Evolutionary conservation across 2,329 filamentous ascomycete species (phyloP), one percentile per base, ranked within the genome.

Genomic region (Capronia americana): DNA sequence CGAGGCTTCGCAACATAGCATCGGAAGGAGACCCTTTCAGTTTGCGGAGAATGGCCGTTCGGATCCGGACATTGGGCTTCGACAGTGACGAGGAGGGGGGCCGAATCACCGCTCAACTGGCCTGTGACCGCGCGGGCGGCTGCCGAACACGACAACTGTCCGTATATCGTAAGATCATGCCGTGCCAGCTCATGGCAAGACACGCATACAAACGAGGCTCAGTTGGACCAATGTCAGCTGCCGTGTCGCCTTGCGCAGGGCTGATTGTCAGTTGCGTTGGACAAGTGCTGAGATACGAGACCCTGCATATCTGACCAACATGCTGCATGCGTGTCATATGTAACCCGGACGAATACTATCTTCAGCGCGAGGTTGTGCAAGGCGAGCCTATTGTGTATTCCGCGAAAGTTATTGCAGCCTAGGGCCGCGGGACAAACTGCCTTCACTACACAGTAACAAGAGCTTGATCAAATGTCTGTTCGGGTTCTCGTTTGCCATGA

Each of bases 251-350:
- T 12, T 34, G 6, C 38, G 28, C 41, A 59, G 57, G 57, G 57
- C 57, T 59, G 57, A 46, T 17, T 12, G 7, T 46, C 26, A 34
- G 57, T 50, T 20, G 46, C 24, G 57, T 59, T 59, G 57, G n/a
- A 50, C 41, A 59, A 32, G 26, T 59, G 26, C 23, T 59, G 44
- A 50, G 57, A 26, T 50, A n/a, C n/a, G 0, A 23, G n/a, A 59
- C 57, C 57, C 57, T 59, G 57, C 57, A 59, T 59, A 24, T 46
- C 24, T 59, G 38, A 59, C 57, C 50, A 48, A 50, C 57, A 59
- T 59, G 20, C 48, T 46, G 38, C 41, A 50, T 59, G 38, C 41
- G 6, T n/a, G 46, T 24, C 24, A 59, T 59, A 44, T 59, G 57
- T 30, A 44, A 48, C 23, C 41, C 56, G 17, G 20, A 44, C n/a